Conservation (phyloP, 768 basidiomycete species). For the Auricularia auricula-judae region DNA sequence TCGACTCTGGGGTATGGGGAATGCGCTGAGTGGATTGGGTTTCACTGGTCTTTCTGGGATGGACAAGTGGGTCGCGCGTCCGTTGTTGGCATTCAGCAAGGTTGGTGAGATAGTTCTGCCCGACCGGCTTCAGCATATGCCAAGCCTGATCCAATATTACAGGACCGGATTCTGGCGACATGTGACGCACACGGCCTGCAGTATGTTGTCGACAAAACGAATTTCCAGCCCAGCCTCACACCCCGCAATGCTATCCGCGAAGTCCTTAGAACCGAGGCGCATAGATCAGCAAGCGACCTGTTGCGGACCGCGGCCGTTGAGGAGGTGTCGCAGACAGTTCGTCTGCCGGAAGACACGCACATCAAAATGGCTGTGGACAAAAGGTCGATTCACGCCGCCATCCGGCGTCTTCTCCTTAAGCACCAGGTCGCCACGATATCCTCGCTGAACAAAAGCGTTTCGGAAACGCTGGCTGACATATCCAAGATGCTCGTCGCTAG, state of each 20-base stretch:
- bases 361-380: conserved; percentile 1
- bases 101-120: conserved; percentile 23
- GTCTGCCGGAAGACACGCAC: too few relatives aligned
- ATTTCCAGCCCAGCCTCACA: conserved; percentile 63
- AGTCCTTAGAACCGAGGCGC: conserved; percentile 14
- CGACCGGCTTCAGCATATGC: not conserved
- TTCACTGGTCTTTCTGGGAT: conserved; percentile 48
- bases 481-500: too few relatives aligned
- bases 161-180: conserved; percentile 76
- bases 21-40: conserved; percentile 19
- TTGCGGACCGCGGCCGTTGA: not conserved
- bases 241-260: conserved; percentile 65
- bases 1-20: conserved; percentile 75
- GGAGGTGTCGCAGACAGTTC: conserved; percentile 5
- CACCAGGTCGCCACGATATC: not conserved
- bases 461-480: too few relatives aligned
- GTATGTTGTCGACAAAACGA: conserved; percentile 60
- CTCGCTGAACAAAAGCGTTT: too few relatives aligned
- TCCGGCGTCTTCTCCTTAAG: conserved; percentile 10
- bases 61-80: conserved; percentile 59
- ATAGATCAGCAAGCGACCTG: not conserved
- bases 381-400: not conserved
- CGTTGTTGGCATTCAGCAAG: conserved; percentile 58
- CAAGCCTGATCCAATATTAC: conserved; percentile 3
- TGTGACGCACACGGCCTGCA: conserved; percentile 50